Base-by-base conservation (phyloP, 78 protist genomes). In the Chrysochromulina tobinii region DNA sequence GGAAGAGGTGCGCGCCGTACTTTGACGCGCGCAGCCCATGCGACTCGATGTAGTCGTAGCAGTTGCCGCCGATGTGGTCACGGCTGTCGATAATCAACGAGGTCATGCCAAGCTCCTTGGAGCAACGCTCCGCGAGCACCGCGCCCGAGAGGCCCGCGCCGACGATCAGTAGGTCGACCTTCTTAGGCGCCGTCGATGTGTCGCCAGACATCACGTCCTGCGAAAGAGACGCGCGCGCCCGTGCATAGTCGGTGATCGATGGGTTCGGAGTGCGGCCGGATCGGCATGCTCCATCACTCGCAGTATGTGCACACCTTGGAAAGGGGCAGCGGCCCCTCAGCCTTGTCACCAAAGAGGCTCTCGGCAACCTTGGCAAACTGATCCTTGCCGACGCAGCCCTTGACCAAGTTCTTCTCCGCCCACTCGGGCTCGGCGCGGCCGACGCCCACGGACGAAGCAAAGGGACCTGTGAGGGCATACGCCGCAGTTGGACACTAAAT, bases 1-100 rank as follows among this genome's bases (percentile, higher is more conserved):
- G 93, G 93, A 91, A 91, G n/a, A 91, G 87, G 90, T 91, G 93
- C 23, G 93, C 93, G 58, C 93, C 93, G 59, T 91, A 91, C 83
- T 75, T 75, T 2, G 83, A 75, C 23, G 83, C 6, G 57, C 83
- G 83, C 25, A 75, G 38, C 23, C 83, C 85, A 53, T 91, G 87
- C 58, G 7, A 11, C 54, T 91, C 81, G 25, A 91, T 20, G 51
- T 53, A 59, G 89, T 91, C 93, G 93, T 85, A 91, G 68, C 88
- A 88, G 93, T 91, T 91, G 38, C 93, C 93, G 11, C 93, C 93
- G 57, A 91, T 91, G 90, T 91, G 93, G 69, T 91, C 89, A 55
- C 93, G 87, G 72, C 18, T 38, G 87, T 91, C 93, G 38, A 91
- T 12, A 3, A 91, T 51, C 73, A 91, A 54, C 7, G 84, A 84